phyloP scores from a whole-genome alignment of 331 rosid species.

The Cydonia oblonga region DNA sequence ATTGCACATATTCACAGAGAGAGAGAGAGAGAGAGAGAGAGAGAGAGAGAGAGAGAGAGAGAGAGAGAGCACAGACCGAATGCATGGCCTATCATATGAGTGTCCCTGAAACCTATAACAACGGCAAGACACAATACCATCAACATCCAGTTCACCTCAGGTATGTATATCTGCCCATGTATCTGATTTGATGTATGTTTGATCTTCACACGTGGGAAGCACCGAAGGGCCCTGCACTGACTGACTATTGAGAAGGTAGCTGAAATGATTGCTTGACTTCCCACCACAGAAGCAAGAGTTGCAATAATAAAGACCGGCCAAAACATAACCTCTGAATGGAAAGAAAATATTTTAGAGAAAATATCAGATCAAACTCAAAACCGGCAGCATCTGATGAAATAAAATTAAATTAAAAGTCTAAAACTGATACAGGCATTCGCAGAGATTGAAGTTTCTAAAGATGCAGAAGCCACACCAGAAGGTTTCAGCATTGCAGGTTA shows the following conservation, averaged over 20 bases:
- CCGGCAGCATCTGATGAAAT: background rate
- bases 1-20: background rate
- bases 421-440: background rate
- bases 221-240: slow-evolving; percentile 26
- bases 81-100: slow-evolving; percentile 23
- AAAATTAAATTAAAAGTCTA: too few species aligned
- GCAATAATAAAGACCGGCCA: slow-evolving; percentile 33
- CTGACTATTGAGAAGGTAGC: slow-evolving; percentile 31
- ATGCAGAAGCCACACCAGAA: too few species aligned
- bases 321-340: slow-evolving; percentile 13
- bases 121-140: slow-evolving; percentile 28
- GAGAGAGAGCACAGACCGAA: slow-evolving; percentile 13
- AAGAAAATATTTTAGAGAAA: background rate
- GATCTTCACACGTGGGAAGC: slow-evolving; percentile 26
- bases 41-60: background rate
- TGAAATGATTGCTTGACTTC: slow-evolving; percentile 33
- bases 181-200: slow-evolving; percentile 23
- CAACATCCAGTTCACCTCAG: slow-evolving; percentile 30
- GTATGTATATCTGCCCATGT: slow-evolving; percentile 31
- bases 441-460: background rate
- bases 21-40: background rate
- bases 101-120: slow-evolving; percentile 26
- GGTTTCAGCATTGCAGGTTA: too few species aligned
- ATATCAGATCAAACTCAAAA: background rate
- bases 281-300: slow-evolving; percentile 29